Evolutionary conservation across 2,329 filamentous ascomycete species (phyloP).

Genomic region (Sporothrix brasiliensis): DNA sequence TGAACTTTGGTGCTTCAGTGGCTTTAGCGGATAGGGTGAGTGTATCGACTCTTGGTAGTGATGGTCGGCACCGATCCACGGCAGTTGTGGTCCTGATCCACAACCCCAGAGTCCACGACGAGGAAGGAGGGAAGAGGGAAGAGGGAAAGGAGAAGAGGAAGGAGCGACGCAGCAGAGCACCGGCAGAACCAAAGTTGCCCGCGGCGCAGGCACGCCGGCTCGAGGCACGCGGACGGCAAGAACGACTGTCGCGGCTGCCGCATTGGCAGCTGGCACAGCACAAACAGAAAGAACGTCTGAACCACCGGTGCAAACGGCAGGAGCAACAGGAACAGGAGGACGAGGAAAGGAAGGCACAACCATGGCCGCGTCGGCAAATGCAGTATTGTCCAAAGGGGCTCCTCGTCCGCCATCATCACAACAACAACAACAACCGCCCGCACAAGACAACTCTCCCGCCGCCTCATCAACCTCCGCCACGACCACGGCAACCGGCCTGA

Average conservation of each 20-base stretch:
- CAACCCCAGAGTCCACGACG: background rate
- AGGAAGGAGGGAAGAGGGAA: background rate
- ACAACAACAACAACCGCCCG: background rate
- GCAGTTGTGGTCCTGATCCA: conserved; percentile 4
- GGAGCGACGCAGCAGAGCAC: conserved; percentile 3
- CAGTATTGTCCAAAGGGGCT: background rate
- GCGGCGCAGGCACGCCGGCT: background rate
- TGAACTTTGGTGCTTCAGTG: too few relatives aligned
- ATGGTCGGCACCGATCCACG: background rate
- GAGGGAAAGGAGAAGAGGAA: background rate
- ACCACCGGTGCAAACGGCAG: background rate
- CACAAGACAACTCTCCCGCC: conserved; percentile 11
- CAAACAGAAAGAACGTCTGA: background rate
- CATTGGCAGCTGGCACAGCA: background rate
- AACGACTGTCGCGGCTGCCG: background rate
- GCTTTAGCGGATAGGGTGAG: too few relatives aligned
- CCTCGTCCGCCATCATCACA: background rate
- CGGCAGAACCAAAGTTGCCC: background rate
- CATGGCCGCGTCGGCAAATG: background rate
- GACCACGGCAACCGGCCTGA: background rate
- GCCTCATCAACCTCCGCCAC: background rate
- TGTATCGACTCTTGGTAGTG: too few relatives aligned
- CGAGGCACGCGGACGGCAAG: background rate
- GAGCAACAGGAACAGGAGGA: background rate
- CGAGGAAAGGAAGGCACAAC: background rate